Percentiles rank a stretch among this genome's conserved stretches.
These are phyloP conservation scores for Fragilaria crotonensis DNA, from an alignment of 108 stramenopile species.

Conservation along the genomic window DNA sequence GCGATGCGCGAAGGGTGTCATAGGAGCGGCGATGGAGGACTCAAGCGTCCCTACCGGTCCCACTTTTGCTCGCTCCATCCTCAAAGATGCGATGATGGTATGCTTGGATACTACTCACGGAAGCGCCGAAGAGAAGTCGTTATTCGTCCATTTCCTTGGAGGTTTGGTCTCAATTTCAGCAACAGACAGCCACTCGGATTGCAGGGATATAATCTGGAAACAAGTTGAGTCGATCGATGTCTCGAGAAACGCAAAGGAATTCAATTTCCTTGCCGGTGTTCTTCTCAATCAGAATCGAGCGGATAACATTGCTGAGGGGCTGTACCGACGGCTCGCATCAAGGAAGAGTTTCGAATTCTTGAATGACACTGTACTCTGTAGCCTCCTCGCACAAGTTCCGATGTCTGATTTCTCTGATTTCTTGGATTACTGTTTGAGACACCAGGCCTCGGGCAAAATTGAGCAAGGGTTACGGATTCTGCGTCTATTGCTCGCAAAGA, in stretches of 20 bases:
- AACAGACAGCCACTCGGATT: neutral
- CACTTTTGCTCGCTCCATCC: too few relatives aligned
- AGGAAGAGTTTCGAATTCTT: neutral
- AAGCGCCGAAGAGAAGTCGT: too few relatives aligned
- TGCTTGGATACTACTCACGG: too few relatives aligned
- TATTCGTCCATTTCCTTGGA: too few relatives aligned
- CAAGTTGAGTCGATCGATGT: neutral
- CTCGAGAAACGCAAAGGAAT: neutral
- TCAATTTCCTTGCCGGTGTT: neutral
- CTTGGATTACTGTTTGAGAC: neutral
- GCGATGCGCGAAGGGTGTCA: too few relatives aligned
- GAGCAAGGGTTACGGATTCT: slow-evolving; percentile 2
- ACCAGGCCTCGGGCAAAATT: neutral
- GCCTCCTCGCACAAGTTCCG: neutral
- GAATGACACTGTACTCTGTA: neutral
- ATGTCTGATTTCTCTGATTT: neutral
- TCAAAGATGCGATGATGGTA: too few relatives aligned
- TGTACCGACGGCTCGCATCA: neutral
- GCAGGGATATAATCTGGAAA: neutral
- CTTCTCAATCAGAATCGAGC: neutral
- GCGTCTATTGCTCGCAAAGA: slow-evolving; percentile 11
- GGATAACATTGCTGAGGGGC: neutral
- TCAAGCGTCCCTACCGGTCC: too few relatives aligned
- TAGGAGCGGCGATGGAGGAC: too few relatives aligned
- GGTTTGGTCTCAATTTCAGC: too few relatives aligned